phyloP scores from a whole-genome alignment of 495 filamentous ascomycete species.

The Aspergillus nidulans region DNA sequence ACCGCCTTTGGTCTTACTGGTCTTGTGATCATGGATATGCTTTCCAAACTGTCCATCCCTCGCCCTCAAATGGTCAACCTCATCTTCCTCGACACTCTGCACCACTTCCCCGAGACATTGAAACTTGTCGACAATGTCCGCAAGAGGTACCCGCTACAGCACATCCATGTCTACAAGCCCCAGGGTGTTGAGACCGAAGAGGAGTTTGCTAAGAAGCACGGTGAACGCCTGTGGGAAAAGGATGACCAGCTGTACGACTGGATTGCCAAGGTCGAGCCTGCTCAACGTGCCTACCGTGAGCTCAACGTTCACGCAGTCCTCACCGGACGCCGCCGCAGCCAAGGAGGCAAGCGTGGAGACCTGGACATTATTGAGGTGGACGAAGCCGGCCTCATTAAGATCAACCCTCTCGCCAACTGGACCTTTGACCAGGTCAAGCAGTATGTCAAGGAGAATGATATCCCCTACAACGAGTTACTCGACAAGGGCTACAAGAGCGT shows the following conservation, averaged over 20 bases:
- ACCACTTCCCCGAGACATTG: conserved; percentile 91
- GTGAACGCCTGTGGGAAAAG: conserved; percentile 77
- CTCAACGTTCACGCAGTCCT: conserved; percentile 87
- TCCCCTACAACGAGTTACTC: conserved; percentile 90
- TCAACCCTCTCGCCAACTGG: conserved; percentile 99
- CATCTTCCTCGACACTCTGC: conserved; percentile 94
- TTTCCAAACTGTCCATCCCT: conserved; percentile 75
- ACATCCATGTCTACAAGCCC: conserved; percentile 86
- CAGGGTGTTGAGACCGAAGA: conserved; percentile 60
- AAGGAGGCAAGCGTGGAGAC: conserved; percentile 87
- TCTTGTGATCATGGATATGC: conserved; percentile 90
- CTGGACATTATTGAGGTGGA: conserved; percentile 89
- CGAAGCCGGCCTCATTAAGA: conserved; percentile 88
- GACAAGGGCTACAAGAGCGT: conserved; percentile 94
- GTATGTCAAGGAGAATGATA: conserved; percentile 78
- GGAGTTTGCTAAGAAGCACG: conserved; percentile 78
- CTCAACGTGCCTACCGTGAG: conserved; percentile 84
- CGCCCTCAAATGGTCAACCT: conserved; percentile 69
- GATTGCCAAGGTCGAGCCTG: conserved; percentile 94
- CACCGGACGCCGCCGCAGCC: conserved; percentile 88
- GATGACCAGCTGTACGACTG: conserved; percentile 92
- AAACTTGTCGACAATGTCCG: conserved; percentile 75
- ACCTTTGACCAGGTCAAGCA: conserved; percentile 80
- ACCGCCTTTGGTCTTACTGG: conserved; percentile 97
- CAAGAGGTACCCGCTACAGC: conserved; percentile 68